These are phyloP conservation scores for Eutrema salsugineum DNA, from an alignment of 441 rosid genomes.

Conservation along the genomic window DNA sequence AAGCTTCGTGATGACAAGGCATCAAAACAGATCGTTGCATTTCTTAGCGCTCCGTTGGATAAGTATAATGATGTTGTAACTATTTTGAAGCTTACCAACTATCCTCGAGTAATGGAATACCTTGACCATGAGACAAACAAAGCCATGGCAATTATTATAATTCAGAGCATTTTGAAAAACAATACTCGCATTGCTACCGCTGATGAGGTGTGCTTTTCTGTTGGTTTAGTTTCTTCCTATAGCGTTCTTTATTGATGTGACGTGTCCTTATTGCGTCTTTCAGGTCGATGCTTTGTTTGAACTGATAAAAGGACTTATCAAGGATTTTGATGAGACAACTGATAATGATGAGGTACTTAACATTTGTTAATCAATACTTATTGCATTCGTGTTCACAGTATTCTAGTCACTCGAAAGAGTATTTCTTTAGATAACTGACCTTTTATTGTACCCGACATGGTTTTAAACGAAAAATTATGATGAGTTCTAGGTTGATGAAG, in stretches of 20 bases:
- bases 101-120: constrained; percentile 80
- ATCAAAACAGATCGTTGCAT: constrained; percentile 85
- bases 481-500: constrained; percentile 70
- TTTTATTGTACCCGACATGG: neutral
- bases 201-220: constrained; percentile 51
- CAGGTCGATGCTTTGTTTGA: constrained; percentile 90
- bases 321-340: constrained; percentile 66
- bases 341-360: constrained; percentile 61
- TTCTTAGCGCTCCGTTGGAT: constrained; percentile 94
- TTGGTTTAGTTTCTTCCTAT: constrained; percentile 10
- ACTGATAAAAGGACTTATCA: constrained; percentile 78
- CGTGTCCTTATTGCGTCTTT: neutral
- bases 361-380: neutral
- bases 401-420: neutral
- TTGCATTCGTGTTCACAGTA: neutral
- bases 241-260: constrained; percentile 16
- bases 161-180: constrained; percentile 93
- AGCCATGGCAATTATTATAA: constrained; percentile 81
- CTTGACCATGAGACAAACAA: constrained; percentile 85
- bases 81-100: constrained; percentile 84
- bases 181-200: constrained; percentile 64
- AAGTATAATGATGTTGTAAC: constrained; percentile 89
- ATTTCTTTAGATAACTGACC: neutral
- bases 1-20: constrained; percentile 82
- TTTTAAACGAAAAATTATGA: neutral